Conservation (phyloP, 148 eudicot species). For the Hydrangea macrophylla region DNA sequence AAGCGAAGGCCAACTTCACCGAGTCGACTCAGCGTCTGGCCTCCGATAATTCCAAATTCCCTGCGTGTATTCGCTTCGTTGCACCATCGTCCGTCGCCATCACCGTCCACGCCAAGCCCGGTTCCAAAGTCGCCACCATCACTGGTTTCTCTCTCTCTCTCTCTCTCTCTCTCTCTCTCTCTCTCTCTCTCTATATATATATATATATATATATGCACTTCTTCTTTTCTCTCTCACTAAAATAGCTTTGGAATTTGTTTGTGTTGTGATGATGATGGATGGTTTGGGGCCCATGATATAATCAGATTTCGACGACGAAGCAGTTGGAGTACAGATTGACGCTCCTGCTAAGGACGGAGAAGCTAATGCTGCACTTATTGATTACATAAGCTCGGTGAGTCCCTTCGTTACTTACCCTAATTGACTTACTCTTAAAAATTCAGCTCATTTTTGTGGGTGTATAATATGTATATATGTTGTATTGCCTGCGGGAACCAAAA, state of each 20-base stretch:
- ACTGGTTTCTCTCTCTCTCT: slow-evolving; percentile 43
- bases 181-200: too few relatives aligned
- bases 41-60: slow-evolving; percentile 28
- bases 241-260: too few relatives aligned
- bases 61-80: slow-evolving; percentile 55
- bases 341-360: slow-evolving; percentile 95
- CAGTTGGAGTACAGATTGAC: slow-evolving; percentile 90
- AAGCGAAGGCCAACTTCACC: slow-evolving; percentile 35
- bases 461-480: too few relatives aligned
- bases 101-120: slow-evolving; percentile 94
- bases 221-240: too few relatives aligned
- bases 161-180: background rate
- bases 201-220: too few relatives aligned
- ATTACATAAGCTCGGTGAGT: slow-evolving; percentile 76
- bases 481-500: too few relatives aligned
- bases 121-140: slow-evolving; percentile 78
- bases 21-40: slow-evolving; percentile 35
- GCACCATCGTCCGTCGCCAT: slow-evolving; percentile 78
- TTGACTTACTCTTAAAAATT: too few relatives aligned
- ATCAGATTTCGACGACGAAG: slow-evolving; percentile 75
- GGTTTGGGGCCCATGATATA: background rate
- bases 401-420: background rate
- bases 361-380: slow-evolving; percentile 88
- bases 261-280: too few relatives aligned
- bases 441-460: too few relatives aligned